Conservation (phyloP, 2,329 filamentous ascomycete genomes). For the Lachnellula subtilissima region DNA sequence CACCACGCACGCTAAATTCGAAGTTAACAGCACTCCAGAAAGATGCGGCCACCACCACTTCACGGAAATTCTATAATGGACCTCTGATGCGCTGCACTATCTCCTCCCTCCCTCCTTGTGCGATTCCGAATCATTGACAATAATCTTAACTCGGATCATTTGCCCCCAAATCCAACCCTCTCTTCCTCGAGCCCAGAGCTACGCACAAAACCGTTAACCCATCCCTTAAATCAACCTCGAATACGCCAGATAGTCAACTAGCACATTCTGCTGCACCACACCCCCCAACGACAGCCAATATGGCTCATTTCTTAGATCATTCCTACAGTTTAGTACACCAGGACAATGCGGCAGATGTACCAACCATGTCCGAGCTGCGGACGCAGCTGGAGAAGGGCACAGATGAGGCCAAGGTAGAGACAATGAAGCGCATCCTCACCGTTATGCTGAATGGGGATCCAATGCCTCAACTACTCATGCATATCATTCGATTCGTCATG, state of each 20-base stretch:
- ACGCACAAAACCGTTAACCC: slow-evolving; percentile 12
- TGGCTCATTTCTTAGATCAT: slow-evolving; percentile 92
- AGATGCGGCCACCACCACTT: slow-evolving; percentile 10
- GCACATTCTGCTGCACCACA: slow-evolving; percentile 17
- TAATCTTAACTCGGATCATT: slow-evolving; percentile 4
- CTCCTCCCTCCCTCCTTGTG: slow-evolving; percentile 14
- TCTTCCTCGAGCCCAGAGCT: slow-evolving; percentile 1
- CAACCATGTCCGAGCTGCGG: slow-evolving; percentile 84
- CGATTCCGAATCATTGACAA: slow-evolving; percentile 15
- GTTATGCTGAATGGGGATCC: slow-evolving; percentile 98
- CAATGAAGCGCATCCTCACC: slow-evolving; percentile 92
- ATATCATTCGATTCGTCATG: slow-evolving; percentile 99
- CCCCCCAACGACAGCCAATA: slow-evolving; percentile 45
- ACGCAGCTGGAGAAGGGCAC: slow-evolving; percentile 90
- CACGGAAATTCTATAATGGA: slow-evolving; percentile 14
- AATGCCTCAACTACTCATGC: slow-evolving; percentile 94
- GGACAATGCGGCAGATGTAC: slow-evolving; percentile 94
- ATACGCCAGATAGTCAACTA: slow-evolving; percentile 14
- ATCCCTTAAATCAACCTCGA: slow-evolving; percentile 14
- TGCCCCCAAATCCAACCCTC: slow-evolving; percentile 11
- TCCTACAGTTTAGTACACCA: slow-evolving; percentile 96
- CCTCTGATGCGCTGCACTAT: slow-evolving; percentile 26
- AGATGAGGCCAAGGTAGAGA: slow-evolving; percentile 89
- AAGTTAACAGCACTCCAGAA: slow-evolving; percentile 20
- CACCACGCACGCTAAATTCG: slow-evolving; percentile 11